Evolutionary conservation across 2,329 filamentous ascomycete species (phyloP).

Genomic region (Graphilbum fragrans): DNA sequence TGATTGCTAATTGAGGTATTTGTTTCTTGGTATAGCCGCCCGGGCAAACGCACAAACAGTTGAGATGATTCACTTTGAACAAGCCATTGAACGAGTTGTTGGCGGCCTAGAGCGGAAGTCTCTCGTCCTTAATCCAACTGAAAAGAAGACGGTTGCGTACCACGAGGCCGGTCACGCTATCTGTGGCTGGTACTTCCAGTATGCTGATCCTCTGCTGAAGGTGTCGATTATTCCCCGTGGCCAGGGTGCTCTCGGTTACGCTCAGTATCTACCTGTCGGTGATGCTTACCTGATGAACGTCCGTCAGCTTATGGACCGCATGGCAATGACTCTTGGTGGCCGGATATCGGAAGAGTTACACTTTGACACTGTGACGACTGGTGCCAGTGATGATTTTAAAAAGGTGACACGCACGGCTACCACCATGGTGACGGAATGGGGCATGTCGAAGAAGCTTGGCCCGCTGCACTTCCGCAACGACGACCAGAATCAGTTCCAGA

Average conservation of each 20-base stretch:
- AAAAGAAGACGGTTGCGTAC: slow-evolving; percentile 56
- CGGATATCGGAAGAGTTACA: slow-evolving; percentile 93
- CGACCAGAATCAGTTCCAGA: slow-evolving; percentile 63
- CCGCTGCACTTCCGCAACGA: slow-evolving; percentile 76
- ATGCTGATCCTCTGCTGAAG: slow-evolving; percentile 93
- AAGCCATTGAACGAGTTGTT: slow-evolving; percentile 93
- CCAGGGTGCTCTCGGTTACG: slow-evolving; percentile 86
- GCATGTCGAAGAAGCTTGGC: slow-evolving; percentile 91
- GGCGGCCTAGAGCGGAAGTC: slow-evolving; percentile 97
- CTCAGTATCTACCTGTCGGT: slow-evolving; percentile 84
- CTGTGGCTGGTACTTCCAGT: slow-evolving; percentile 95
- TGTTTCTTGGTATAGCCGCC: slow-evolving; percentile 47
- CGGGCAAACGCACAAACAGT: slow-evolving; percentile 70
- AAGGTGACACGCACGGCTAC: slow-evolving; percentile 95
- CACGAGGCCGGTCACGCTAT: slow-evolving; percentile 90
- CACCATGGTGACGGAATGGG: slow-evolving; percentile 98
- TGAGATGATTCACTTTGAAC: slow-evolving; percentile 84
- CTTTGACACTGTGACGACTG: slow-evolving; percentile 91
- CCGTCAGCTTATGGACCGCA: slow-evolving; percentile 94
- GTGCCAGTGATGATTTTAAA: slow-evolving; percentile 93
- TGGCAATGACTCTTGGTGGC: slow-evolving; percentile 98
- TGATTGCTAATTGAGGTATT: no score
- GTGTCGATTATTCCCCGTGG: slow-evolving; percentile 97
- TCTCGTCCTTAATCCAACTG: slow-evolving; percentile 78
- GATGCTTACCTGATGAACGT: slow-evolving; percentile 95